Conservation (phyloP, 1,139 yeast species). For the Geotrichum klebahnii region DNA sequence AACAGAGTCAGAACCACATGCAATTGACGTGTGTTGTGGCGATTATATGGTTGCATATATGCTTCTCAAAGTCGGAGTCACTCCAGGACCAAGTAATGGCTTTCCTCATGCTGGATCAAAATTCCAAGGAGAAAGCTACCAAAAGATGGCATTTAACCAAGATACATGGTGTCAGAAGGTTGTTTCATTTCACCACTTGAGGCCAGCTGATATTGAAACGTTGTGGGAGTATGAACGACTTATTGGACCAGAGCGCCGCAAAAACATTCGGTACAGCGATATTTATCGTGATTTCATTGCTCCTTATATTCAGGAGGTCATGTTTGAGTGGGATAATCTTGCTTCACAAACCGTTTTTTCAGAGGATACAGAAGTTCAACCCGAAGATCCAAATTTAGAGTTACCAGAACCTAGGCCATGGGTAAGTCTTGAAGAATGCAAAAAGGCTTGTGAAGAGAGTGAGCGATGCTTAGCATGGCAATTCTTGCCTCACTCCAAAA, state of each 20-base stretch:
- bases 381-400: conserved; percentile 5
- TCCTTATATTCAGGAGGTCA: conserved; percentile 25
- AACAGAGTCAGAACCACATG: conserved; percentile 29
- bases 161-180: conserved; percentile 31
- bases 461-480: conserved; percentile 27
- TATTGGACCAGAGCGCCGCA: conserved; percentile 20
- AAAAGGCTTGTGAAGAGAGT: conserved; percentile 20
- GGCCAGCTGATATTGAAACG: conserved; percentile 27
- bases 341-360: conserved; percentile 24
- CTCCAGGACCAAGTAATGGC: conserved; percentile 4
- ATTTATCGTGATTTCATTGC: conserved; percentile 30
- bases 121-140: conserved; percentile 26
- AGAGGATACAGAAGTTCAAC: conserved; percentile 18
- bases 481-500: conserved; percentile 14
- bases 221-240: conserved; percentile 32
- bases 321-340: conserved; percentile 26
- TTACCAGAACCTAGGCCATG: conserved; percentile 17
- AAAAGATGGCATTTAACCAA: conserved; percentile 18
- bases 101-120: conserved; percentile 21
- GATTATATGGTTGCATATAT: conserved; percentile 38
- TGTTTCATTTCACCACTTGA: conserved; percentile 29
- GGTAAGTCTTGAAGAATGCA: conserved; percentile 20
- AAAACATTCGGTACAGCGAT: conserved; percentile 26
- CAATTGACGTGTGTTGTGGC: conserved; percentile 38
- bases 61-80: conserved; percentile 24